Evolutionary conservation across 164 flowering plant genomes (phyloP).

Genomic region (Dillenia turbinata): DNA sequence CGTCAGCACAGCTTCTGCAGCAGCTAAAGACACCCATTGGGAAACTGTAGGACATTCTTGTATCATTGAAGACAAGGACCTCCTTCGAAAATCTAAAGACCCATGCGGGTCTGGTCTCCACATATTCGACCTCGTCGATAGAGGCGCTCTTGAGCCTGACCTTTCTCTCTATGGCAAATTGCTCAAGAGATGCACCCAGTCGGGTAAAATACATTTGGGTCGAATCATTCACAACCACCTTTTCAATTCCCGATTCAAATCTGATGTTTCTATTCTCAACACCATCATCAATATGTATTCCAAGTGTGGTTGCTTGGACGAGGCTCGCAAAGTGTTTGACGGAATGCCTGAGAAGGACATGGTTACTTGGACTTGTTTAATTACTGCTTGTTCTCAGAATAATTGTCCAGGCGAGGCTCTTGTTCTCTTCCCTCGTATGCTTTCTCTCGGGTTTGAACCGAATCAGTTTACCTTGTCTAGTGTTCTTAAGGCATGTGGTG

Average conservation of each 20-base stretch:
- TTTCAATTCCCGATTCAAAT: conserved; percentile 27
- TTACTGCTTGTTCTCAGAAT: conserved; percentile 55
- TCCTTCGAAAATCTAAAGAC: conserved; percentile 27
- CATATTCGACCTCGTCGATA: conserved; percentile 51
- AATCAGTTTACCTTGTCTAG: conserved; percentile 65
- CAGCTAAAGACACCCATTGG: no score
- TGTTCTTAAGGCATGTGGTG: conserved; percentile 50
- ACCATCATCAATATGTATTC: conserved; percentile 54
- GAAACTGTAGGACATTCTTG: neutral
- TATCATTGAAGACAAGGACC: conserved; percentile 41
- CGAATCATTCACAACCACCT: conserved; percentile 47
- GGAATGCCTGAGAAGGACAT: conserved; percentile 45
- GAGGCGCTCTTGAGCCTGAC: conserved; percentile 34
- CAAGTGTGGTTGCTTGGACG: conserved; percentile 43
- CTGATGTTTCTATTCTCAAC: conserved; percentile 32
- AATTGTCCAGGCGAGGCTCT: conserved; percentile 42
- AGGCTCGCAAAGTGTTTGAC: conserved; percentile 48
- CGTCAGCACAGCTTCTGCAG: no score
- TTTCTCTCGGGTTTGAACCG: conserved; percentile 38
- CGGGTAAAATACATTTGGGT: conserved; percentile 40
- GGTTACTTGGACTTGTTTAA: conserved; percentile 64
- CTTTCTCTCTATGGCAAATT: conserved; percentile 34
- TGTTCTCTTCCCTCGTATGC: conserved; percentile 44
- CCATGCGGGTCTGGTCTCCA: conserved; percentile 30
- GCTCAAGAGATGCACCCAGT: conserved; percentile 45